phyloP scores from a whole-genome alignment of 768 basidiomycete genomes.

The Mycena rebaudengoi region DNA sequence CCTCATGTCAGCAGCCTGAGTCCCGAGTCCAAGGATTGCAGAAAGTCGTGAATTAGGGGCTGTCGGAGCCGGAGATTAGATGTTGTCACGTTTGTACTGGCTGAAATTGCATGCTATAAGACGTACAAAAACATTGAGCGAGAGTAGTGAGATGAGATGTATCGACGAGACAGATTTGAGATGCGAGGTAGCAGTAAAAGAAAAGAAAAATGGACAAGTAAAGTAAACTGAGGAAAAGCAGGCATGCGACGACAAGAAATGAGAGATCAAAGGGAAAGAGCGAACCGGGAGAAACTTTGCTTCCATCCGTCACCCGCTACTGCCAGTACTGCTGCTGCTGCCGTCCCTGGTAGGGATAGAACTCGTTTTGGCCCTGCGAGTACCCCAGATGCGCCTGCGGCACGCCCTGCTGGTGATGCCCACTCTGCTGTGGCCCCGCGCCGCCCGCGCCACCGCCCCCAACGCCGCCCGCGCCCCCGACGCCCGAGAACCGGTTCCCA shows the following conservation, averaged over 20 bases:
- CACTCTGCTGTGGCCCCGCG: conserved; percentile 52
- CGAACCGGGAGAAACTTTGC: conserved; percentile 1
- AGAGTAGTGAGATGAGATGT: conserved; percentile 27
- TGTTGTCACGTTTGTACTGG: no score
- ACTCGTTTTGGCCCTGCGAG: conserved; percentile 72
- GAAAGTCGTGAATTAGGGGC: no score
- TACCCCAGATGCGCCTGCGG: conserved; percentile 70
- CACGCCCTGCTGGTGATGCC: conserved; percentile 52
- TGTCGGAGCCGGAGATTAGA: no score
- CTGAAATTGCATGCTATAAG: conserved; percentile 23
- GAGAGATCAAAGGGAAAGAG: conserved; percentile 1
- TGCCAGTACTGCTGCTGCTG: conserved; percentile 73
- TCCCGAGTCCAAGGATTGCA: no score
- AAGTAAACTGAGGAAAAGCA: conserved; percentile 4
- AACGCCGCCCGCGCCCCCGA: conserved; percentile 41
- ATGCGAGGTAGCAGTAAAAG: conserved; percentile 23
- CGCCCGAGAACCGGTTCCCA: conserved; percentile 53
- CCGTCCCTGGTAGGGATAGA: conserved; percentile 77
- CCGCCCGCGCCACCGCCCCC: conserved; percentile 44
- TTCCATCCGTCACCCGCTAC: conserved; percentile 43
- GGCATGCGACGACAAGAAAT: no score
- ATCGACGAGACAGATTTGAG: conserved; percentile 27
- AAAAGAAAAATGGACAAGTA: conserved; percentile 4
- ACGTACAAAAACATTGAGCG: conserved; percentile 33
- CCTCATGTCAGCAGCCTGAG: no score